These are phyloP conservation scores for Skeletonema tropicum DNA, from an alignment of 108 stramenopile genomes.

Conservation along the genomic window DNA sequence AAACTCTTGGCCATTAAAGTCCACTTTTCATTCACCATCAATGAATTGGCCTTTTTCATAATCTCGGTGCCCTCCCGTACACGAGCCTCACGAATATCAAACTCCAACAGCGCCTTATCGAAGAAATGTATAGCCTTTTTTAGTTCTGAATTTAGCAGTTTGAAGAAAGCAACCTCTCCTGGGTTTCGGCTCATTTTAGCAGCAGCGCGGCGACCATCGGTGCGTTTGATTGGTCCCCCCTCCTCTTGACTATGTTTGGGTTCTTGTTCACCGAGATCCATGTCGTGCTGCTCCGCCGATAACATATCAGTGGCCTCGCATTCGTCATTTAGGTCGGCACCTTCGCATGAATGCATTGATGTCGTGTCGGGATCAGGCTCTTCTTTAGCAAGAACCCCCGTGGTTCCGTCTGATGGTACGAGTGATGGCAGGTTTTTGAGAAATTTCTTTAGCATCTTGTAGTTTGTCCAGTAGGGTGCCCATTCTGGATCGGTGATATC, in stretches of 20 bases:
- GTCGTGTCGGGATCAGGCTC: conserved; percentile 8
- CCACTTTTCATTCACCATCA: conserved; percentile 86
- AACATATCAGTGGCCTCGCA: neutral
- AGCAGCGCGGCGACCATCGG: conserved; percentile 16
- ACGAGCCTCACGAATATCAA: conserved; percentile 83
- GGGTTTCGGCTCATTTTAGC: conserved; percentile 51
- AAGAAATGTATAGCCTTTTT: conserved; percentile 92
- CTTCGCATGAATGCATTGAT: neutral
- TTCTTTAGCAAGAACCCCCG: neutral
- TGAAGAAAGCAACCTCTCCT: conserved; percentile 91
- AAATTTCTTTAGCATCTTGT: conserved; percentile 92
- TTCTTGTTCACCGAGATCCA: neutral
- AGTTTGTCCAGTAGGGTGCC: conserved; percentile 89
- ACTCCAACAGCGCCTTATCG: conserved; percentile 74
- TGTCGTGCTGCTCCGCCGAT: neutral
- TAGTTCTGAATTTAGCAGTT: conserved; percentile 85
- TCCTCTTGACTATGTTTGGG: conserved; percentile 7
- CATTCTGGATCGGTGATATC: conserved; percentile 88
- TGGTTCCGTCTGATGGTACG: conserved; percentile 50
- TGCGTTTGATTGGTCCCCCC: conserved; percentile 11
- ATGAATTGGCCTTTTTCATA: conserved; percentile 74
- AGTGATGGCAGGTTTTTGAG: conserved; percentile 87
- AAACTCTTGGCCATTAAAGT: conserved; percentile 87
- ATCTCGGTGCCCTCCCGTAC: conserved; percentile 85
- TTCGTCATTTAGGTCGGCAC: neutral